Percentiles rank a stretch among this genome's conserved stretches.
Evolutionary conservation across 108 stramenopile genomes (phyloP).

Genomic region (Nitzschia putrida): DNA sequence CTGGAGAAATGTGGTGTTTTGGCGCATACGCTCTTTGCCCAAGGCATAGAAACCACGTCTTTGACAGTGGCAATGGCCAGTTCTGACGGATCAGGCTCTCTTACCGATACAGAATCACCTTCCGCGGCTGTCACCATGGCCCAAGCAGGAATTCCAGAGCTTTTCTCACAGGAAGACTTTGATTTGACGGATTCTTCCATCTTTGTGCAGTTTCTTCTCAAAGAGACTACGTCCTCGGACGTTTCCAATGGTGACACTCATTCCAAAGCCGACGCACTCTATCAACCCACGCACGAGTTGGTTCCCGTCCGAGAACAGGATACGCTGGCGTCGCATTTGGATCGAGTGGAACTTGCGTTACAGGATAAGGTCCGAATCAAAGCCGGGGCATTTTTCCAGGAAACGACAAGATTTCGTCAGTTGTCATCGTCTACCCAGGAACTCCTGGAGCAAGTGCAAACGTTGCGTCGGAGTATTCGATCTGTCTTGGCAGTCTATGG

Average conservation of each 20-base stretch:
- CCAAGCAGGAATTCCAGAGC: constrained; percentile 52
- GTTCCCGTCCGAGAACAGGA: constrained; percentile 67
- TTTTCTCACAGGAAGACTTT: constrained; percentile 71
- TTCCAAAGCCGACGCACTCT: constrained; percentile 25
- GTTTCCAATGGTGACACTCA: not conserved
- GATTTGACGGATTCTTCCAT: constrained; percentile 78
- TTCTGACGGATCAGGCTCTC: not conserved
- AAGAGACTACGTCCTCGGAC: constrained; percentile 19
- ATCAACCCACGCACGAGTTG: constrained; percentile 48
- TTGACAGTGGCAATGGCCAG: not conserved
- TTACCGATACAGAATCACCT: not conserved
- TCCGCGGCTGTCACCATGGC: constrained; percentile 16
- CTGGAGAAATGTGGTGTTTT: constrained; percentile 42
- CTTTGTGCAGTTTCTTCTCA: constrained; percentile 67
- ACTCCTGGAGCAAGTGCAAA: constrained; percentile 66
- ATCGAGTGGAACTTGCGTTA: constrained; percentile 77
- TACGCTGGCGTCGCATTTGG: constrained; percentile 66
- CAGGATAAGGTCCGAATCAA: constrained; percentile 80
- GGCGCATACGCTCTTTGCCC: constrained; percentile 41
- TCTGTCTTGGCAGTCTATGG: constrained; percentile 36
- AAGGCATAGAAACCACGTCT: constrained; percentile 22
- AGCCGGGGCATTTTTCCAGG: constrained; percentile 79
- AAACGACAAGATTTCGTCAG: constrained; percentile 82
- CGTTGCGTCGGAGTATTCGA: constrained; percentile 49
- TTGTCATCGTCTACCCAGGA: constrained; percentile 62